Base-by-base conservation (phyloP, 2,329 filamentous ascomycete species). In the Talaromyces sp. region DNA sequence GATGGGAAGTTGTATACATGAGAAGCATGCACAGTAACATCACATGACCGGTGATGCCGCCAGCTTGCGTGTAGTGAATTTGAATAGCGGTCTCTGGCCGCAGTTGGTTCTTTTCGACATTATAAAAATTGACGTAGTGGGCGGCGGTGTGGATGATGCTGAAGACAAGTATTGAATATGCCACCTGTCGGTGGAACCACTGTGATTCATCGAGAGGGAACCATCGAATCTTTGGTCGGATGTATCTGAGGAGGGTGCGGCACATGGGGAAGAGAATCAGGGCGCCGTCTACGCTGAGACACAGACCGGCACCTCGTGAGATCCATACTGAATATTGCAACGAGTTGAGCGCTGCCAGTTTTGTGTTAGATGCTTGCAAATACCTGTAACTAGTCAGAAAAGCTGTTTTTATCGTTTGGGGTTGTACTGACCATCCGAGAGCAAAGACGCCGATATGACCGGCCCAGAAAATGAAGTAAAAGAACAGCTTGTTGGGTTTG, bases 11-110 rank as follows among this genome's bases (percentile, higher is more conserved):
- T 1, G 95, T 99, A 79, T 96, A 99, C 84, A 99, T 99, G 65
- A 99, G 80, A 65, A 99, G 81, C 95, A 99, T 99, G 83, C 93
- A 98, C n/a, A 99, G 83, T 30, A 98, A 85, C 95, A 99, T 99
- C 65, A 97, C 85, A 76, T 99, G 95, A 6, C 95, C 95, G 2
- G 95, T 99, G 65, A 98, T 90, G 64, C 95, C 95, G 70, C 92
- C 93, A 56, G 92, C 85, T 73, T 96, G 86, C 1, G 86, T 85
- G 75, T 96, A 99, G 76, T 98, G 95, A 66, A 98, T 96, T 72
- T 98, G 84, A 6, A 98, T 78, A 3, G 95, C 95, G 3, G 87
- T 86, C 54, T 90, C 85, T 2, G 89, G 88, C 58, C 95, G 88
- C 59, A 97, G 85, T 73, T 97, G 92, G 0, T 83, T 86, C 68